Evolutionary conservation across 345 rosid species (phyloP), one percentile per base, ranked within the genome.

Genomic region (Aegle marmelos): DNA sequence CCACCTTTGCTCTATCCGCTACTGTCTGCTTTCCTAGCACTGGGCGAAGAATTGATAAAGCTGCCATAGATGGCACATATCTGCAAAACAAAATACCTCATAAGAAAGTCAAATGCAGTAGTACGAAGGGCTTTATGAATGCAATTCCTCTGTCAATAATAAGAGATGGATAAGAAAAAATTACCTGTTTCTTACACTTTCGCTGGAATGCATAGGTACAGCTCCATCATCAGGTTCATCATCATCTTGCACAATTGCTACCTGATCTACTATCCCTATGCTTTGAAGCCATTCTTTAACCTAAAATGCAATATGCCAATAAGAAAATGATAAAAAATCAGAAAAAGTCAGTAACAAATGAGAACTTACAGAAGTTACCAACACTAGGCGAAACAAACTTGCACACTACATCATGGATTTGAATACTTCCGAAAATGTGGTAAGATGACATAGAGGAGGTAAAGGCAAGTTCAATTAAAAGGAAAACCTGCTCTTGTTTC

Each of bases 141-240:
- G 50, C 13, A 67, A 70, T 25, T 63, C 50, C 67, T 10, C 27
- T 11, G 37, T 7, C 7, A 27, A 27, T 10, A 64, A 30, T 21
- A 41, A 13, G 50, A 60, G 19, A 34, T 5, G 24, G 2, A 41
- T 37, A 22, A 60, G 4, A 21, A 56, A n/a, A 25, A 76, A 60
- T 69, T 54, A 91, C 99, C 98, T 92, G 74, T 75, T 90, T 85
- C 87, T 91, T n/a, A 84, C 77, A 86, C 88, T 88, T 84, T 89
- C 97, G 83, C 88, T 90, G 34, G 86, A 83, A 48, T 87, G 85
- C 28, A 87, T 71, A 79, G 97, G 96, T 48, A 92, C 74, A 37
- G 97, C 92, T 76, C 97, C 97, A 16, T 95, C 99, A 66, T 93
- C 98, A 1, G 98, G 97, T 79, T 95, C 99, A 48, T 93, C 98